A percentile compares a stretch with the other conserved stretches of the same genome.
These are phyloP conservation scores for Oryza rufipogon DNA, from an alignment of 176 grass and related monocot genomes.

Conservation along the genomic window DNA sequence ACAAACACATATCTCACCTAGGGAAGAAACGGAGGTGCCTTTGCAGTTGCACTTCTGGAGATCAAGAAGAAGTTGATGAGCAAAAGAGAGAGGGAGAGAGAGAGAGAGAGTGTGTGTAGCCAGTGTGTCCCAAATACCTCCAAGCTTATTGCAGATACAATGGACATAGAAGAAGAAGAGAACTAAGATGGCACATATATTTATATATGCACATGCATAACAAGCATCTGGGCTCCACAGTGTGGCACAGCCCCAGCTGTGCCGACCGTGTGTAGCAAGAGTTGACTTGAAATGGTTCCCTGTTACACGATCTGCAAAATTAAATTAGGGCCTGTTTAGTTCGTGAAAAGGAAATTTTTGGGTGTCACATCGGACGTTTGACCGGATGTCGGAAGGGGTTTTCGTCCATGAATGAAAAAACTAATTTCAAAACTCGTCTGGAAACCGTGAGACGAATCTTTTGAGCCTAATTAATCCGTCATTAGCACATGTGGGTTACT, in stretches of 20 bases:
- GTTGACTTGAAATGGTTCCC: constrained; percentile 37
- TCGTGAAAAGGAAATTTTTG: no score
- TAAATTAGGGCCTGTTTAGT: no score
- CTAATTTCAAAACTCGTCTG: no score
- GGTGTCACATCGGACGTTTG: no score
- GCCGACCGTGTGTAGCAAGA: background rate
- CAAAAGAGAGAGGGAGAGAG: background rate
- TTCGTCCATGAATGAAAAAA: no score
- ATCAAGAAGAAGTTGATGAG: background rate
- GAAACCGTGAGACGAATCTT: no score
- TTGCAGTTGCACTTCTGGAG: background rate
- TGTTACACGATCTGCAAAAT: background rate
- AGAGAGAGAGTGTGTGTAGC: background rate
- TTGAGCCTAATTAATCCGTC: no score
- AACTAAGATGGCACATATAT: background rate
- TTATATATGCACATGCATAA: background rate
- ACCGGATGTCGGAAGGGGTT: no score
- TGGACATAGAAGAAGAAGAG: constrained; percentile 12
- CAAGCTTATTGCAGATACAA: constrained; percentile 19
- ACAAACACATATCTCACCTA: constrained; percentile 14
- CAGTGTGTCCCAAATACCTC: constrained; percentile 15
- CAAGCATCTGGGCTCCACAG: background rate
- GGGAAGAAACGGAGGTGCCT: background rate
- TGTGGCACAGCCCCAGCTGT: background rate
- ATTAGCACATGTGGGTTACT: no score